phyloP scores from a whole-genome alignment of 768 basidiomycete species.

The Tylopilus plumbeoviolaceoides region DNA sequence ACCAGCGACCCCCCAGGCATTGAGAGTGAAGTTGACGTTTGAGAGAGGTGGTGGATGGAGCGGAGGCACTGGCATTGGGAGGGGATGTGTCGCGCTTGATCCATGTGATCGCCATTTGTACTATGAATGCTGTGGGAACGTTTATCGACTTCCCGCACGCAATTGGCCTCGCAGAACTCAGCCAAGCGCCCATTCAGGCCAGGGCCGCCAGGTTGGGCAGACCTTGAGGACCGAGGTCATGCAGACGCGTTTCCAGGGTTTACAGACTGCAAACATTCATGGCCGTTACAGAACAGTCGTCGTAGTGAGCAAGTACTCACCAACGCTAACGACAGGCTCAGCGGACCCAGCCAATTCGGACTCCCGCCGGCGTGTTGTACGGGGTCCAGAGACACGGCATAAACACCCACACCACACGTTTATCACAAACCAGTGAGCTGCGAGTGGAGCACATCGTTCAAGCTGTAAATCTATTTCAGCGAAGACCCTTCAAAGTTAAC shows the following conservation, averaged over 20 bases:
- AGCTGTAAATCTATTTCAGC: no score
- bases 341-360: neutral
- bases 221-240: neutral
- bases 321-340: neutral
- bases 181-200: neutral
- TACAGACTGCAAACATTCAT: neutral
- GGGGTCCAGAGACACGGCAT: no score
- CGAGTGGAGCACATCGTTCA: no score
- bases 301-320: neutral
- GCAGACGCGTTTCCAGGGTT: conserved; percentile 1
- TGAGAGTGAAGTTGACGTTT: conserved; percentile 18
- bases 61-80: conserved; percentile 9
- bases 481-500: no score
- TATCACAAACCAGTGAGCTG: no score
- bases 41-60: conserved; percentile 7
- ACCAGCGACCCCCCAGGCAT: conserved; percentile 30
- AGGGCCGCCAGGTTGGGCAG: neutral
- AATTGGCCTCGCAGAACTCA: neutral
- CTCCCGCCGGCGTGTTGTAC: no score
- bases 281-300: neutral
- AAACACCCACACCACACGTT: no score
- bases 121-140: neutral
- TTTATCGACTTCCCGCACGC: neutral
- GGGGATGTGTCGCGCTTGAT: neutral
- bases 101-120: neutral